Conservation (phyloP, 371 early-diverging fungal species). For the Zychaea mexicana region DNA sequence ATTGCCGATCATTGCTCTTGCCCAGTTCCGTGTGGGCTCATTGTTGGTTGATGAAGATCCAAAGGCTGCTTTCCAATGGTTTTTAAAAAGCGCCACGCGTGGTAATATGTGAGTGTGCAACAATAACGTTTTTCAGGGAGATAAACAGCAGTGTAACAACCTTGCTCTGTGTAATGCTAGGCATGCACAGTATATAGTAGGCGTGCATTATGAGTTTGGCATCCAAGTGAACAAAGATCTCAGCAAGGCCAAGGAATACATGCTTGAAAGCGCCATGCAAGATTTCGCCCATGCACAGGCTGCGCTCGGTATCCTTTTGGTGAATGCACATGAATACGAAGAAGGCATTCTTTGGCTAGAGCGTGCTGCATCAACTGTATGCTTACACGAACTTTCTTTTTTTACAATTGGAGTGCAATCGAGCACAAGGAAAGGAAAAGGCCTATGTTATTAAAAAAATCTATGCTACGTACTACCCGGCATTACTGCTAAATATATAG, state of each 20-base stretch:
- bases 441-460: neutral
- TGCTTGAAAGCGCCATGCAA: slow-evolving; percentile 39
- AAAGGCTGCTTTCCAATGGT: slow-evolving; percentile 23
- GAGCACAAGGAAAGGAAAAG: slow-evolving; percentile 5
- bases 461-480: too few species aligned
- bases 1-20: slow-evolving; percentile 25
- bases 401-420: neutral
- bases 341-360: slow-evolving; percentile 45
- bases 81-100: slow-evolving; percentile 27
- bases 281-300: slow-evolving; percentile 44
- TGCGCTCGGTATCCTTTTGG: slow-evolving; percentile 32
- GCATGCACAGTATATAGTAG: slow-evolving; percentile 30
- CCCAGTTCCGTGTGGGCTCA: slow-evolving; percentile 26
- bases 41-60: slow-evolving; percentile 20
- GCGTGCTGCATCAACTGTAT: slow-evolving; percentile 39
- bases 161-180: too few species aligned
- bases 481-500: too few species aligned
- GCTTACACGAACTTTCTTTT: neutral
- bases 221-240: slow-evolving; percentile 18
- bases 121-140: slow-evolving; percentile 1
- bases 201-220: slow-evolving; percentile 24
- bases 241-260: slow-evolving; percentile 29
- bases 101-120: slow-evolving; percentile 27
- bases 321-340: slow-evolving; percentile 23
- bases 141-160: neutral